Base-by-base conservation (phyloP, 176 grass and related monocot species). In the Hsuehochloa calcarea region DNA sequence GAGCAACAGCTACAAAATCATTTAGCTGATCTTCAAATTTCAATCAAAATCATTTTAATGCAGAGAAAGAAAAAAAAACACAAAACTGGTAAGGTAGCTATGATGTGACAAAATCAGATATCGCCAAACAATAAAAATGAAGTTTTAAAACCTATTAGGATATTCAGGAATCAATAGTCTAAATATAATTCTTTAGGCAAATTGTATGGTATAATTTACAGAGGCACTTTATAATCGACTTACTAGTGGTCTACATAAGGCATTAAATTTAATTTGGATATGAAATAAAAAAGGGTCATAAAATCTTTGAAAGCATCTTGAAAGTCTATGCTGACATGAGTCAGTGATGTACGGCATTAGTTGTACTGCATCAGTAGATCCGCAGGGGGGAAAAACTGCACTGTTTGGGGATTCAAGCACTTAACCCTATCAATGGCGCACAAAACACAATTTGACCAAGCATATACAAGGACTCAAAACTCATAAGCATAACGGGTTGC, bases 11-110 rank as follows among this genome's bases (percentile, higher is more conserved):
- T 38, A 65, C 39, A 68, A 44, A 6, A 70, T 1, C 15, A 80
- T 65, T 44, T 23, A 40, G 56, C 62, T 69, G 25, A 83, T 49
- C 17, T 73, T 77, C 19, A 14, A 85, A 88, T 40, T 69, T 65
- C 2, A 39, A 26, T 70, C 13, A 84, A n/a, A 59, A 25, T 23
- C 83, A 74, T 56, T 26, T 70, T 25, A 85, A 19, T 23, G 77
- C 10, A 25, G 20, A 81, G 31, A 81, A 34, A 29, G 17, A 41
- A 50, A 40, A 75, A 23, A 84, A 44, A 77, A 52, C 62, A 12
- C 17, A 22, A 77, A 83, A 64, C 3, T 51, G 41, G 41, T 86
- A 39, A 1, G 10, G 22, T 62, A 71, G 35, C 26, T 27, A 61
- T 60, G 69, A 84, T n/a, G 13, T 62, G 64, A 38, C 1, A 22